A percentile compares a stretch with the other conserved stretches of the same genome.
Evolutionary conservation across 176 grass and related monocot species (phyloP).

Genomic region (Lolium perenne): DNA sequence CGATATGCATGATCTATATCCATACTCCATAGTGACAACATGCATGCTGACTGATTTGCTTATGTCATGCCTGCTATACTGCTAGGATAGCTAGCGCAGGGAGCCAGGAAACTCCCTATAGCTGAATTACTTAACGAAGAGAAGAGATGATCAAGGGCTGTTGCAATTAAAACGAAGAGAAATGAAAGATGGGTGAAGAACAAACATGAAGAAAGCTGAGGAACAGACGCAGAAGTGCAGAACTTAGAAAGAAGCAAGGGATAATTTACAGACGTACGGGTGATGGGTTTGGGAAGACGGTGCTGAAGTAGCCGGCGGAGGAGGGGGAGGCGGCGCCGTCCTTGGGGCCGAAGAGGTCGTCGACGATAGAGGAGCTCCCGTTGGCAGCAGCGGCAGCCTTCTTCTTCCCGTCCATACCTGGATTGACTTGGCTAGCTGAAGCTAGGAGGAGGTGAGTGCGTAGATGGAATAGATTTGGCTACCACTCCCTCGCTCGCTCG

Average conservation of each 20-base stretch:
- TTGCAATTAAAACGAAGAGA: background rate
- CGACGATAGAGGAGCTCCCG: constrained; percentile 34
- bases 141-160: background rate
- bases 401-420: constrained; percentile 21
- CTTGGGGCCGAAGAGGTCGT: constrained; percentile 45
- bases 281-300: constrained; percentile 34
- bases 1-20: background rate
- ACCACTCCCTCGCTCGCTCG: background rate
- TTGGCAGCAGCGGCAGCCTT: background rate
- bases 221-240: no score
- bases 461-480: background rate
- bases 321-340: background rate
- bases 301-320: constrained; percentile 37
- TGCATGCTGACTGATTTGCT: constrained; percentile 2
- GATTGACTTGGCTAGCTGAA: no score
- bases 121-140: background rate
- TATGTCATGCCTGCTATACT: background rate
- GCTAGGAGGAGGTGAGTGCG: background rate
- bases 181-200: background rate
- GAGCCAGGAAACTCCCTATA: background rate
- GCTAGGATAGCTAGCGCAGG: background rate
- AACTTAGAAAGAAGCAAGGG: background rate
- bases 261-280: background rate
- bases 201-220: background rate
- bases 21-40: background rate